Evolutionary conservation across 768 basidiomycete species (phyloP).

Genomic region (Pisolithus orientalis): DNA sequence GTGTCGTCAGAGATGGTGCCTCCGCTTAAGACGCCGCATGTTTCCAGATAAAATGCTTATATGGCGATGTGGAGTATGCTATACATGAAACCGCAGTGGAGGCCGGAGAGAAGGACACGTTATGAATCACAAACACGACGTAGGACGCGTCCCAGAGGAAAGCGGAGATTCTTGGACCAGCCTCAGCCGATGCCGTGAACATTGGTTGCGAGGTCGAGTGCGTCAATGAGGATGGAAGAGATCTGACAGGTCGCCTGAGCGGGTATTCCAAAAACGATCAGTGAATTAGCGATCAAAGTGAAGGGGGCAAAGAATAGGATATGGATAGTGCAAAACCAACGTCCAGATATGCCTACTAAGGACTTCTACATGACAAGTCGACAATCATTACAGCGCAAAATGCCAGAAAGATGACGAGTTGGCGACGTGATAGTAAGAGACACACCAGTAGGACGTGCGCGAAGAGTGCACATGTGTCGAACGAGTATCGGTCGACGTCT

Average conservation of each 20-base stretch:
- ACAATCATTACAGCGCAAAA: conserved; percentile 31
- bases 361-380: conserved; percentile 3
- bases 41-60: conserved; percentile 19
- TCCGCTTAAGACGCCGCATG: conserved; percentile 17
- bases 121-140: conserved; percentile 34
- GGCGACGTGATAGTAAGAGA: conserved; percentile 44
- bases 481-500: neutral
- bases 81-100: conserved; percentile 33
- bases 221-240: conserved; percentile 25
- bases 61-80: conserved; percentile 41
- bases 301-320: neutral
- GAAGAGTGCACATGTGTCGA: conserved; percentile 28
- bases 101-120: conserved; percentile 24
- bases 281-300: neutral
- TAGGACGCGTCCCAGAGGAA: conserved; percentile 35
- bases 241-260: conserved; percentile 6
- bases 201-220: conserved; percentile 44
- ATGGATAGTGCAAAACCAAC: conserved; percentile 8
- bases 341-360: conserved; percentile 2
- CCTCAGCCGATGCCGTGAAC: conserved; percentile 60
- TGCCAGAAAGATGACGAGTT: conserved; percentile 35
- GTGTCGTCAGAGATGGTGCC: conserved; percentile 29
- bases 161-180: conserved; percentile 36
- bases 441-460: conserved; percentile 33
- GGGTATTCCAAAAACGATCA: neutral